Conservation (phyloP, 306 rosid species). For the Rosa lucieae region DNA sequence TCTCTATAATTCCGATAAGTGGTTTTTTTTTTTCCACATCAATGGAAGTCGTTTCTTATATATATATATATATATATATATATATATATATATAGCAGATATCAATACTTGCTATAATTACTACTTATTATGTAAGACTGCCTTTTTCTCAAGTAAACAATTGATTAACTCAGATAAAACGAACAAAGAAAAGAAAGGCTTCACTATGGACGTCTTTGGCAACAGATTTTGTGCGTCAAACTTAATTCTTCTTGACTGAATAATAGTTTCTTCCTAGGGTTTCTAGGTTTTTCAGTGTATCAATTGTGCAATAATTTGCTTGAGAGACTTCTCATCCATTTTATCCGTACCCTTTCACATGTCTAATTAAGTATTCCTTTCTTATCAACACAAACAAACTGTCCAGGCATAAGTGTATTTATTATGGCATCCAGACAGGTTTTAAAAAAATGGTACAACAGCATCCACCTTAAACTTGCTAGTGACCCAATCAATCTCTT, state of each 20-base stretch:
- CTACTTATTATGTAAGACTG: not conserved
- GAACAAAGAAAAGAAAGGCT: not conserved
- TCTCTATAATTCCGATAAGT: not conserved
- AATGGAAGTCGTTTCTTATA: not conserved
- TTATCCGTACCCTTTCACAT: not conserved
- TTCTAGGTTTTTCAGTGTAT: not conserved
- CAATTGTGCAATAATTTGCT: not conserved
- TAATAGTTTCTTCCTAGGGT: not conserved
- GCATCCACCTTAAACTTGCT: not conserved
- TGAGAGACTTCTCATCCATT: not conserved
- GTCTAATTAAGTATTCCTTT: not conserved
- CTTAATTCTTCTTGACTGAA: not conserved
- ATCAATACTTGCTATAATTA: not conserved
- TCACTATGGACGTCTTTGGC: not conserved
- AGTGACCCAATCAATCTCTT: constrained; percentile 4
- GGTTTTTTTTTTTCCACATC: not conserved
- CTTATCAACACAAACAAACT: not conserved
- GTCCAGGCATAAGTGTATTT: not conserved
- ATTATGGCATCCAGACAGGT: not conserved
- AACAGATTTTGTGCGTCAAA: not conserved
- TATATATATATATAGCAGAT: not conserved
- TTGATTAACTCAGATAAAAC: not conserved
- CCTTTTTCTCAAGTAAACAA: not conserved
- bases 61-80: not conserved
- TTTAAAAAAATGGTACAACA: not conserved